Evolutionary conservation across 768 basidiomycete species (phyloP).

Genomic region (Neoboletus magnificus): DNA sequence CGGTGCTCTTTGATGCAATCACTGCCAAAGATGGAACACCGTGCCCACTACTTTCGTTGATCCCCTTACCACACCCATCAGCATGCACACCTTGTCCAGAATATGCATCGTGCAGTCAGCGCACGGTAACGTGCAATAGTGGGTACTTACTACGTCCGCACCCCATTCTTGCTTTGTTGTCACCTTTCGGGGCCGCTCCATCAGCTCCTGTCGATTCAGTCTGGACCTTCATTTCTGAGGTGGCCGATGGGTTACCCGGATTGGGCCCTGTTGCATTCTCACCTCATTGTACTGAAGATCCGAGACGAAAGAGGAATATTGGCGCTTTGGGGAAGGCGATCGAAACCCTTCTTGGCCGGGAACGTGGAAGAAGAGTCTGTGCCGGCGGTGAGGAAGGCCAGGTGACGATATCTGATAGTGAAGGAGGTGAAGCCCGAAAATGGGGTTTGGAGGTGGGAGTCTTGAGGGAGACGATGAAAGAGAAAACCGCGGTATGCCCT

Average conservation of each 20-base stretch:
- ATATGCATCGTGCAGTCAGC: constrained; percentile 59
- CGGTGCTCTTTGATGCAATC: constrained; percentile 26
- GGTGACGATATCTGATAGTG: constrained; percentile 35
- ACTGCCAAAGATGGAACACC: constrained; percentile 32
- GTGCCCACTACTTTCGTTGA: constrained; percentile 54
- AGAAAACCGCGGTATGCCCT: constrained; percentile 51
- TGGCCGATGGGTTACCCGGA: constrained; percentile 68
- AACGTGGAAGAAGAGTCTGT: constrained; percentile 65
- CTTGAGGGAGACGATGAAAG: constrained; percentile 55
- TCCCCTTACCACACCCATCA: constrained; percentile 57
- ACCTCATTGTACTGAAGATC: constrained; percentile 75
- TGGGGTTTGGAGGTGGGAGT: constrained; percentile 69
- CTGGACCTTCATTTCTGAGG: constrained; percentile 46
- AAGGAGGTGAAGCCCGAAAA: constrained; percentile 68
- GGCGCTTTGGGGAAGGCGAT: constrained; percentile 72
- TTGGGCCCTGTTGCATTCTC: constrained; percentile 76
- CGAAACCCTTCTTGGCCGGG: constrained; percentile 58
- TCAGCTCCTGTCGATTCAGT: constrained; percentile 38
- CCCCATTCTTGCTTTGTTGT: constrained; percentile 46
- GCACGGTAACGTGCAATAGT: constrained; percentile 60
- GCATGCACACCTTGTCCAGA: constrained; percentile 71
- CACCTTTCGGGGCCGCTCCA: constrained; percentile 37
- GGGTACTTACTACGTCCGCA: constrained; percentile 67
- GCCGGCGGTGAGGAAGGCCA: constrained; percentile 40
- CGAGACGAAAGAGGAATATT: constrained; percentile 67